Evolutionary conservation across 2,329 filamentous ascomycete genomes (phyloP).

Genomic region (Monosporascus cannonballus): DNA sequence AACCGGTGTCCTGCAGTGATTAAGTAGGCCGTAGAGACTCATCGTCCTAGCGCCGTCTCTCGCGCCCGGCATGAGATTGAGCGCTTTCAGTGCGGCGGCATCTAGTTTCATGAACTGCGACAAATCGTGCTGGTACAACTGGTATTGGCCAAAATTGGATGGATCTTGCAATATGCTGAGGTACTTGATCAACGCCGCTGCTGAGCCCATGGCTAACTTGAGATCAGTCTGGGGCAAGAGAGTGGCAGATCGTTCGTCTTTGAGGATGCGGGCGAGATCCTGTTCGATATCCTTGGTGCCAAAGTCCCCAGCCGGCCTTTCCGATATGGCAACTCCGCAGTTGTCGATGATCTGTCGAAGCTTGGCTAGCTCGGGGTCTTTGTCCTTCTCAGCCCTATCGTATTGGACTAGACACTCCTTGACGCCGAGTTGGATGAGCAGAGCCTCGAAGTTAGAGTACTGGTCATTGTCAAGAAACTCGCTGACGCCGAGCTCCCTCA

Average conservation of each 20-base stretch:
- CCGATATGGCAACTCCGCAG: slow-evolving; percentile 84
- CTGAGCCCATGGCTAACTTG: slow-evolving; percentile 93
- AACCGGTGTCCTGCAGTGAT: slow-evolving; percentile 95
- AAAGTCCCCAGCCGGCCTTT: slow-evolving; percentile 72
- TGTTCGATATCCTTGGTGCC: slow-evolving; percentile 91
- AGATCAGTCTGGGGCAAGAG: slow-evolving; percentile 84
- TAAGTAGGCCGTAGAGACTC: slow-evolving; percentile 89
- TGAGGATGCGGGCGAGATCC: slow-evolving; percentile 78
- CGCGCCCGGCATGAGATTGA: slow-evolving; percentile 95
- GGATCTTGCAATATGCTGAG: slow-evolving; percentile 83
- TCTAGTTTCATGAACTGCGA: slow-evolving; percentile 98
- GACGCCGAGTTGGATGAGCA: slow-evolving; percentile 92
- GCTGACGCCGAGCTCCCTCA: slow-evolving; percentile 89
- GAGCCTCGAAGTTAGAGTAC: slow-evolving; percentile 94
- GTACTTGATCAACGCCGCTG: slow-evolving; percentile 90
- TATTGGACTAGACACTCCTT: slow-evolving; percentile 86
- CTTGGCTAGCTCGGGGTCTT: slow-evolving; percentile 84
- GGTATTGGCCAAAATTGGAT: slow-evolving; percentile 95
- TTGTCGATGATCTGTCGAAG: slow-evolving; percentile 83
- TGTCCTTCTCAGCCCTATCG: slow-evolving; percentile 74
- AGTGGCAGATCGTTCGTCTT: slow-evolving; percentile 73
- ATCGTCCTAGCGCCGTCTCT: slow-evolving; percentile 95
- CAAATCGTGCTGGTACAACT: slow-evolving; percentile 93
- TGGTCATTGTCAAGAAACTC: slow-evolving; percentile 99
- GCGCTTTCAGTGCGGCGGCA: slow-evolving; percentile 83